Conservation (phyloP, 441 rosid species). For the Hura crepitans region DNA sequence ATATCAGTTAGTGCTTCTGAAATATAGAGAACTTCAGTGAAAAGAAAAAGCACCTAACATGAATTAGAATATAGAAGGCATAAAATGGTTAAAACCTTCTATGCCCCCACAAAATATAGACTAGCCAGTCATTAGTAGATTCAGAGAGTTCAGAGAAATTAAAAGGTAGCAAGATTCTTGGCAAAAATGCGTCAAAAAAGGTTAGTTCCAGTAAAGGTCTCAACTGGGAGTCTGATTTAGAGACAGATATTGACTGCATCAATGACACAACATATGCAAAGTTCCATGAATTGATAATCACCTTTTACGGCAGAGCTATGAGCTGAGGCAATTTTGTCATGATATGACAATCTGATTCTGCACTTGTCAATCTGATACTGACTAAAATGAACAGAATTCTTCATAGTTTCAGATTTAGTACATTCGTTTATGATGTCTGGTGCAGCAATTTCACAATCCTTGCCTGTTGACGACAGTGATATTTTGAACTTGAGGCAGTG, state of each 20-base stretch:
- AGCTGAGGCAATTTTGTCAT: conserved; percentile 52
- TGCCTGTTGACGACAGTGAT: conserved; percentile 18
- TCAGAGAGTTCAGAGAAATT: not conserved
- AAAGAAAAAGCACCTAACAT: not conserved
- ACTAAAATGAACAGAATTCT: conserved; percentile 17
- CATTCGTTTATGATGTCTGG: conserved; percentile 21
- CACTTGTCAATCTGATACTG: conserved; percentile 35
- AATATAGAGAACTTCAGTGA: not conserved
- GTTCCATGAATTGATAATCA: conserved; percentile 20
- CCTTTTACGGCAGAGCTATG: conserved; percentile 96
- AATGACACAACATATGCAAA: not conserved
- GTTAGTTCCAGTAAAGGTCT: not conserved
- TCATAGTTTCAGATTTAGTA: conserved; percentile 24
- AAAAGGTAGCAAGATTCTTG: not conserved
- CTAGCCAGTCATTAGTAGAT: not conserved
- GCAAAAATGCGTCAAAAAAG: not conserved
- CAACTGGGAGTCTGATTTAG: not conserved
- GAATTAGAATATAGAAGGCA: not conserved
- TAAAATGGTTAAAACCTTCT: not conserved
- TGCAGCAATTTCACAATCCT: conserved; percentile 22
- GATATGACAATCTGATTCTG: conserved; percentile 41
- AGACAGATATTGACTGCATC: not conserved
- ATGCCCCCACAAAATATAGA: not conserved
- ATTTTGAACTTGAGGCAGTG: conserved; percentile 47
- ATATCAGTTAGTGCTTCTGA: not conserved